Evolutionary conservation across 148 eudicot genomes (phyloP), one percentile per base, ranked within the genome.

Genomic region (Silene uniflora): DNA sequence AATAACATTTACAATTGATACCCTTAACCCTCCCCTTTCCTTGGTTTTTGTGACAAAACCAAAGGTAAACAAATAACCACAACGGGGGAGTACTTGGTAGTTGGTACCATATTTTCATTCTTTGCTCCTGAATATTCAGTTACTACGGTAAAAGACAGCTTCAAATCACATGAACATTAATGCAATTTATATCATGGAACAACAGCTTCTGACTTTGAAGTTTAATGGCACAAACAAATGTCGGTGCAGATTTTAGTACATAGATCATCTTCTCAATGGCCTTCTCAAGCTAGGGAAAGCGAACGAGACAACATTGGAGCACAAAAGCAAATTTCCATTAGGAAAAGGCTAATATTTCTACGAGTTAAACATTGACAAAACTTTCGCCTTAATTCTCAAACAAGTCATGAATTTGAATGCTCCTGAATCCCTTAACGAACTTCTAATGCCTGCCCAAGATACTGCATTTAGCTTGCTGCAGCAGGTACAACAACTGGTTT

Each of bases 401-500:
- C 61, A 71, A 62, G 75, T 7, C 12, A 63, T 21, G 16, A 69
- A 67, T 29, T 44, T 63, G 75, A 67, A 80, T 59, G 62, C 56
- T 42, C 71, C 63, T 42, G 71, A 75, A 69, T 19, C 46, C 72
- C 54, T 49, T n/a, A 12, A 35, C 22, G 16, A 58, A 22, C 29
- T 39, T 23, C 62, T 23, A 17, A 9, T 47, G 62, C 60, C 39
- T 35, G 14, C 42, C 9, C 66, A 29, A 22, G 2, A 9, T 29
- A 18, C 22, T 6, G 69, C 61, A 13, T 35, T 67, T 81, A 84
- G 76, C 85, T 82, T 69, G 80, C 80, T 11, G 82, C 77, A 69
- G 83, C 83, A 73, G 87, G 83, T 67, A 82, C 85, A 23, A 81
- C 74, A 24, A 79, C 81, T 6, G 87, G 78, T 69, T 83, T 88